phyloP scores from a whole-genome alignment of 1,284 basidiomycete species.

The Austroboletus niveus region DNA sequence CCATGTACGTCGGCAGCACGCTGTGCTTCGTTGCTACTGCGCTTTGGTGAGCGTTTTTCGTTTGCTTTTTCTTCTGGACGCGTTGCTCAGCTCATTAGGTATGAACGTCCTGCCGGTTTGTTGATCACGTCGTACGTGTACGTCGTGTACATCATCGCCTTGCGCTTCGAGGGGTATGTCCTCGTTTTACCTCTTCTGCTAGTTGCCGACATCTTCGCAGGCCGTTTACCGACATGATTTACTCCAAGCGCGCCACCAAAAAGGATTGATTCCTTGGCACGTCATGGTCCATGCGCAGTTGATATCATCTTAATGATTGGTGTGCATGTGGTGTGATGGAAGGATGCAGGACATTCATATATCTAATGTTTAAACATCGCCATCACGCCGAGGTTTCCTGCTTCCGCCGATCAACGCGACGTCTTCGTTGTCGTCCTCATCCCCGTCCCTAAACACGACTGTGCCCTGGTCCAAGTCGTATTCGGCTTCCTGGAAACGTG shows the following conservation, averaged over 20 bases:
- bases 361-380: not conserved
- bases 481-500: constrained; percentile 29
- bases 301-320: no score
- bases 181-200: not conserved
- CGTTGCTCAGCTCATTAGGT: constrained; percentile 44
- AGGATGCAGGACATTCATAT: not conserved
- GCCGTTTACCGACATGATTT: constrained; percentile 83
- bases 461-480: not conserved
- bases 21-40: constrained; percentile 83
- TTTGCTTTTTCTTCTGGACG: not conserved
- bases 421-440: constrained; percentile 36
- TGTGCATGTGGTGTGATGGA: no score
- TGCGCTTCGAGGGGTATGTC: constrained; percentile 83
- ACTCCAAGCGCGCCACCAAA: constrained; percentile 51
- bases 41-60: constrained; percentile 61
- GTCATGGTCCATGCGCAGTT: not conserved
- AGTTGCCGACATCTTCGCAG: constrained; percentile 36
- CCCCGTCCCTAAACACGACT: constrained; percentile 8
- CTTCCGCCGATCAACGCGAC: constrained; percentile 21
- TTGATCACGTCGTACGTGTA: constrained; percentile 77
- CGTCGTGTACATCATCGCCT: constrained; percentile 79
- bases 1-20: constrained; percentile 95
- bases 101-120: constrained; percentile 78
- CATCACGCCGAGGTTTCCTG: constrained; percentile 6
- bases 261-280: constrained; percentile 15